These are phyloP conservation scores for Puccinia brachypodii DNA, from an alignment of 1,284 basidiomycete species.

Conservation along the genomic window DNA sequence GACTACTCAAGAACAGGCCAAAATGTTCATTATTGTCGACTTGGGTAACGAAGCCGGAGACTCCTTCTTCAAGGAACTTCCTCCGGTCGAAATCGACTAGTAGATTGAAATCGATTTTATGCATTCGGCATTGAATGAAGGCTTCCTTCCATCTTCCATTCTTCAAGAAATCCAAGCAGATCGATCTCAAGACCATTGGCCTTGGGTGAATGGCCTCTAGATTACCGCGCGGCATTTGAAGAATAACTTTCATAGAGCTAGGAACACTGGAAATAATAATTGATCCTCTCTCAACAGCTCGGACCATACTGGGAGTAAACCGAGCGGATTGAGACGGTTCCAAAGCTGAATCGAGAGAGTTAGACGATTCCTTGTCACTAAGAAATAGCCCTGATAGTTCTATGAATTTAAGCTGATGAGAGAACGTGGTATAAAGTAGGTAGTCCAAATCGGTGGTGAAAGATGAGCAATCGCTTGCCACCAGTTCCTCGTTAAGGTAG, in stretches of 20 bases:
- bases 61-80: slow-evolving; percentile 66
- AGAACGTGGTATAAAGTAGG: slow-evolving; percentile 79
- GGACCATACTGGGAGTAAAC: slow-evolving; percentile 53
- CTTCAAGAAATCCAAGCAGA: slow-evolving; percentile 59
- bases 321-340: background rate
- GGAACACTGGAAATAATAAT: slow-evolving; percentile 80
- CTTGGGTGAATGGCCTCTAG: slow-evolving; percentile 92
- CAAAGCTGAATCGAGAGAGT: background rate
- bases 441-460: slow-evolving; percentile 77
- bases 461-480: slow-evolving; percentile 71
- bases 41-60: slow-evolving; percentile 75
- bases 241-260: slow-evolving; percentile 79
- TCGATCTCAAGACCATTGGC: slow-evolving; percentile 79
- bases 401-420: slow-evolving; percentile 78
- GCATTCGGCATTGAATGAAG: slow-evolving; percentile 85
- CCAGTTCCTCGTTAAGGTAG: slow-evolving; percentile 40
- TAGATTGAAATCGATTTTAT: slow-evolving; percentile 86
- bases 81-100: slow-evolving; percentile 75
- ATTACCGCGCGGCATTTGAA: slow-evolving; percentile 98
- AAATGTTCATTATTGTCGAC: slow-evolving; percentile 86
- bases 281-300: slow-evolving; percentile 81
- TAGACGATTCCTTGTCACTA: background rate
- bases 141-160: slow-evolving; percentile 69
- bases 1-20: slow-evolving; percentile 82
- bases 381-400: slow-evolving; percentile 60